phyloP scores from a whole-genome alignment of 805 yeast genomes.

The Suhomyces sp. region DNA sequence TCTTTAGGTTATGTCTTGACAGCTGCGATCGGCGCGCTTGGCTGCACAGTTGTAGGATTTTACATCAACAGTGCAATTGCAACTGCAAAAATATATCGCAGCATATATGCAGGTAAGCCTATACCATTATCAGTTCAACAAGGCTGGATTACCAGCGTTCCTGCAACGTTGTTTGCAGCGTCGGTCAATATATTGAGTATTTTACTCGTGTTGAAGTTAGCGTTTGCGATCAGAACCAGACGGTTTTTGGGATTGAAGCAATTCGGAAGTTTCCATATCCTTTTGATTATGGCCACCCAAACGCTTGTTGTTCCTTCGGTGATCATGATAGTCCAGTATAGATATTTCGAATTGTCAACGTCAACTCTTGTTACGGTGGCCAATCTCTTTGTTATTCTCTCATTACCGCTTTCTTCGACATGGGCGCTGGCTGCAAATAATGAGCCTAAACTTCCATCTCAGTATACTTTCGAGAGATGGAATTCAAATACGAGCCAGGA shows the following conservation, averaged over 20 bases:
- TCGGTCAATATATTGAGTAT: conserved; percentile 64
- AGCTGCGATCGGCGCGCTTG: conserved; percentile 40
- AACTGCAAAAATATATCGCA: conserved; percentile 33
- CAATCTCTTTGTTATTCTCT: conserved; percentile 60
- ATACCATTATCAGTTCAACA: background rate
- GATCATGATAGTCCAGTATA: conserved; percentile 55
- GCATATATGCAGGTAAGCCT: background rate
- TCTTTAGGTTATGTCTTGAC: conserved; percentile 41
- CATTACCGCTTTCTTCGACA: conserved; percentile 79
- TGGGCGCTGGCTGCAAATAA: conserved; percentile 80
- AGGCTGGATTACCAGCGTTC: conserved; percentile 47
- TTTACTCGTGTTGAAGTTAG: conserved; percentile 61
- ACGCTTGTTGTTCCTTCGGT: conserved; percentile 77
- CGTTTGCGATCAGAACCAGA: conserved; percentile 68
- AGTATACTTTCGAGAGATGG: background rate
- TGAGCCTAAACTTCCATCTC: conserved; percentile 13
- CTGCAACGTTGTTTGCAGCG: conserved; percentile 62
- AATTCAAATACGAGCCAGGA: background rate
- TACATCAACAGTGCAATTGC: conserved; percentile 53
- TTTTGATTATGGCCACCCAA: conserved; percentile 78
- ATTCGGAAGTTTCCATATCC: conserved; percentile 76
- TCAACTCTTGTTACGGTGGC: conserved; percentile 51
- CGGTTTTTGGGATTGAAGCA: conserved; percentile 75
- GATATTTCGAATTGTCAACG: conserved; percentile 13
- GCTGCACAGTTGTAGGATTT: conserved; percentile 54